Evolutionary conservation across 2,329 filamentous ascomycete genomes (phyloP), one percentile per base, ranked within the genome.

Genomic region (Penicillium sp.): DNA sequence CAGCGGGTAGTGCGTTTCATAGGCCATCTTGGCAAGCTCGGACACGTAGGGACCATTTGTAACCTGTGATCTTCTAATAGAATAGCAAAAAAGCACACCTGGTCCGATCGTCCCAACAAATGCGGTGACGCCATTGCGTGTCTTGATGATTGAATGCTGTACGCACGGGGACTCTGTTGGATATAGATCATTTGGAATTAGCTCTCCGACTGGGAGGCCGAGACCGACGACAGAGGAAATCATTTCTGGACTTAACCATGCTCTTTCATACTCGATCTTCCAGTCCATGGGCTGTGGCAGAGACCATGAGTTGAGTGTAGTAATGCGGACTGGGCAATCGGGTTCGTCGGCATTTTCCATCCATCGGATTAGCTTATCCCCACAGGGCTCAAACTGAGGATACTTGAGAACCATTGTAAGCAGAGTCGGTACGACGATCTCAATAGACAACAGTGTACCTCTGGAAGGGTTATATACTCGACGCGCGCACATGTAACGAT

Each of bases 391-490:
- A 23, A 46, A 46, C 18, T 34, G 29, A 0, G 18, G 8, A 32
- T 46, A 46, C 29, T 34, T 46, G 6, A 23, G 23, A 12, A 18
- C 42, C 42, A 46, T 46, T n/a, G 7, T n/a, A 18, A 4, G 23
- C 16, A 5, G 4, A 1, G 8, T 21, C 23, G 3, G 3, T n/a
- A 6, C n/a, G n/a, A 1, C 5, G 8, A 10, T 13, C 10, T 8
- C 2, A 16, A 4, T 45, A 21, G 6, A 2, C 12, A 32, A 12
- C 10, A 9, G 18, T 12, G 29, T 27, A 6, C 7, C 8, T 21
- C 8, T 4, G 16, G 13, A 4, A 4, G 25, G 13, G 16, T 13
- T 44, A 44, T 44, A 29, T 29, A 12, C 7, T 13, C 5, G 1
- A 32, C 3, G 4, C 1, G 4, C 16, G 18, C 18, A 23, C 2